phyloP scores from a whole-genome alignment of 352 stramenopile species.

The Globisporangium cystogenes region DNA sequence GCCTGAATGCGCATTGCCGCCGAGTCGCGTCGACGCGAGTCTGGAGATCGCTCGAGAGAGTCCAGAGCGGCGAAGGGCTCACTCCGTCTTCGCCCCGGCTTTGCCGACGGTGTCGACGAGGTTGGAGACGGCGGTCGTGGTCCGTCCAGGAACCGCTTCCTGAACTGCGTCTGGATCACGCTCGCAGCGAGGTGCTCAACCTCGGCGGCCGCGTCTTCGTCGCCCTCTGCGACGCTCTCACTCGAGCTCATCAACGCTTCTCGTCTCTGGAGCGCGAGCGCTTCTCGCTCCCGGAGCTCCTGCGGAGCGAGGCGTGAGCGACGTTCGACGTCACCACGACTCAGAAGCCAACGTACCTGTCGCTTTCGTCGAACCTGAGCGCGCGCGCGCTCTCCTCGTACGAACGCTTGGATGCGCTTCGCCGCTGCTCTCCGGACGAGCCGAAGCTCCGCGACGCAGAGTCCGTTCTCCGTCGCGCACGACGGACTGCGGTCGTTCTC shows the following conservation, averaged over 20 bases:
- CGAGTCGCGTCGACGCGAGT: conserved; percentile 2
- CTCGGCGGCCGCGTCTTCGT: conserved; percentile 22
- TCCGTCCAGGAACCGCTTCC: conserved; percentile 6
- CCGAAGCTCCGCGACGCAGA: conserved; percentile 14
- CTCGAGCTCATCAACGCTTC: conserved; percentile 3
- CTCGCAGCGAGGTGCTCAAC: conserved; percentile 36
- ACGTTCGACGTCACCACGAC: neutral
- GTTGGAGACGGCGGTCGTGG: neutral
- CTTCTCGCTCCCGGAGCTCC: conserved; percentile 12
- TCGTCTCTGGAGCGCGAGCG: conserved; percentile 19
- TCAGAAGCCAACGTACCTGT: neutral
- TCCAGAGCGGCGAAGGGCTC: neutral
- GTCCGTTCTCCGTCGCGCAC: conserved; percentile 13
- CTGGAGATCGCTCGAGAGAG: neutral
- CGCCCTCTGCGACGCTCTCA: conserved; percentile 3
- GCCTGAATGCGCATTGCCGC: conserved; percentile 39
- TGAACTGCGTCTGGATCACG: conserved; percentile 33
- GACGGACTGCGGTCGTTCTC: conserved; percentile 6
- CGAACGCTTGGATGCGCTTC: conserved; percentile 26
- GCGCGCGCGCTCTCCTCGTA: conserved; percentile 23
- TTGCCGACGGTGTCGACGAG: neutral
- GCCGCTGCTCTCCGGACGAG: conserved; percentile 20
- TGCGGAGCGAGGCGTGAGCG: neutral
- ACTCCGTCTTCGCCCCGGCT: neutral
- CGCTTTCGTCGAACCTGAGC: conserved; percentile 6